Conservation (phyloP, 2,329 filamentous ascomycete genomes). For the Apiospora sp. region DNA sequence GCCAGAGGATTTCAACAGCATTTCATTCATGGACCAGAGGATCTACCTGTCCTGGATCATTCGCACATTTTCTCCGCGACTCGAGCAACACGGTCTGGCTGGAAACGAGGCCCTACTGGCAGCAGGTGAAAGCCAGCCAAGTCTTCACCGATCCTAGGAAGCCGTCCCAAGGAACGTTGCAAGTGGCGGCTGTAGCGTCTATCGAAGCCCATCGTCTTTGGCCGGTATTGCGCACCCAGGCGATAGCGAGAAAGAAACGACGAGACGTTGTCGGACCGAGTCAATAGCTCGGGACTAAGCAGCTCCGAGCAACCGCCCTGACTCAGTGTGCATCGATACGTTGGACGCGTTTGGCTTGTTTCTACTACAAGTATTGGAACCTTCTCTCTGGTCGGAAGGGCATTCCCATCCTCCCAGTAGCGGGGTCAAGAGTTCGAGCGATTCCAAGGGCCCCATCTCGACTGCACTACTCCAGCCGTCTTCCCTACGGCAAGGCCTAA, state of each 20-base stretch:
- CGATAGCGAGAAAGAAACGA: slow-evolving; percentile 15
- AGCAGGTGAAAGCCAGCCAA: background rate
- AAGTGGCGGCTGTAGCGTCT: slow-evolving; percentile 11
- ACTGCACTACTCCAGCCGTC: slow-evolving; percentile 13
- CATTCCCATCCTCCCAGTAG: slow-evolving; percentile 3
- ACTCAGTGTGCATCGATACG: background rate
- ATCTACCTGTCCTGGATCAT: slow-evolving; percentile 24
- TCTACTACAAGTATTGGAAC: background rate
- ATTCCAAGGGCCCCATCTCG: slow-evolving; percentile 17
- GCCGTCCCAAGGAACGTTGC: background rate
- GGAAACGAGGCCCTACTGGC: slow-evolving; percentile 2
- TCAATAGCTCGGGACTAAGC: slow-evolving; percentile 21
- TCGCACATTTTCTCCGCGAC: slow-evolving; percentile 16
- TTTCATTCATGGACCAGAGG: slow-evolving; percentile 21
- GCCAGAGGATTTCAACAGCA: background rate
- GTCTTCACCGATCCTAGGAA: slow-evolving; percentile 2
- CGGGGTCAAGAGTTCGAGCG: slow-evolving; percentile 13
- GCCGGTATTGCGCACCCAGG: slow-evolving; percentile 4
- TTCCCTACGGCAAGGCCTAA: slow-evolving; percentile 8
- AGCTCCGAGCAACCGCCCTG: slow-evolving; percentile 10
- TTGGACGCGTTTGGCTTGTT: slow-evolving; percentile 5
- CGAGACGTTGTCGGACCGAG: slow-evolving; percentile 10
- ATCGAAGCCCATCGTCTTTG: background rate
- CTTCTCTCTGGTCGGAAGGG: background rate
- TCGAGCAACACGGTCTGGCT: slow-evolving; percentile 8